Percentiles rank a stretch among this genome's conserved stretches.
These are phyloP conservation scores for Boletus reticuloceps DNA, from an alignment of 768 basidiomycete genomes.

Conservation along the genomic window DNA sequence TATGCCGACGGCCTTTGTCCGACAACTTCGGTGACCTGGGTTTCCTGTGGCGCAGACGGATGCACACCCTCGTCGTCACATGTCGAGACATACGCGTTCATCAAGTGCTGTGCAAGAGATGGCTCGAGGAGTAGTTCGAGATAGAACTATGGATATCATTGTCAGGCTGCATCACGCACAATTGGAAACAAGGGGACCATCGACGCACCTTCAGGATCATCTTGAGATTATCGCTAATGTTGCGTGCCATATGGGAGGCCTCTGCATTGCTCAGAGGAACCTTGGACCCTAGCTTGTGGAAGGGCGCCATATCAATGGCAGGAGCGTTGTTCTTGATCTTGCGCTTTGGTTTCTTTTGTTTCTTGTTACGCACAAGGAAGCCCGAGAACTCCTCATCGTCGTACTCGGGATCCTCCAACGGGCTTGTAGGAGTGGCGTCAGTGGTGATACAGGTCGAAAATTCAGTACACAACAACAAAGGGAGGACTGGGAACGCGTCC, in stretches of 20 bases:
- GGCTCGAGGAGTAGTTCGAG: constrained; percentile 21
- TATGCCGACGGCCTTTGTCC: constrained; percentile 30
- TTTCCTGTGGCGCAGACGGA: neutral
- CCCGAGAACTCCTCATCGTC: neutral
- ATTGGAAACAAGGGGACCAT: no score
- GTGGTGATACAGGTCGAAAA: neutral
- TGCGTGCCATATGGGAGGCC: constrained; percentile 3
- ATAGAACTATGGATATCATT: constrained; percentile 18
- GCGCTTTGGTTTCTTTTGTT: constrained; percentile 29
- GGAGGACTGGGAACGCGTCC: constrained; percentile 20
- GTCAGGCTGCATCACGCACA: neutral
- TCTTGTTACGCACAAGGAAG: constrained; percentile 13
- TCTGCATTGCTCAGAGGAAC: constrained; percentile 28
- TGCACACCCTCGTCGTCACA: neutral
- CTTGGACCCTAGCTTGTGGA: constrained; percentile 26
- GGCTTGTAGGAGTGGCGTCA: neutral
- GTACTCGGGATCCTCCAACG: constrained; percentile 2
- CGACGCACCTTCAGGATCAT: constrained; percentile 28
- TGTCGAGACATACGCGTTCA: constrained; percentile 7
- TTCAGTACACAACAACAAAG: constrained; percentile 14
- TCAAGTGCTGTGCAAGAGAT: constrained; percentile 7
- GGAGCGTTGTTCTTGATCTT: constrained; percentile 9
- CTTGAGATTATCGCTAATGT: constrained; percentile 27
- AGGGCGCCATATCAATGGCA: constrained; percentile 26
- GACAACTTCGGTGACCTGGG: neutral